phyloP scores from a whole-genome alignment of 2,329 filamentous ascomycete genomes.

The Penicillium sp. region DNA sequence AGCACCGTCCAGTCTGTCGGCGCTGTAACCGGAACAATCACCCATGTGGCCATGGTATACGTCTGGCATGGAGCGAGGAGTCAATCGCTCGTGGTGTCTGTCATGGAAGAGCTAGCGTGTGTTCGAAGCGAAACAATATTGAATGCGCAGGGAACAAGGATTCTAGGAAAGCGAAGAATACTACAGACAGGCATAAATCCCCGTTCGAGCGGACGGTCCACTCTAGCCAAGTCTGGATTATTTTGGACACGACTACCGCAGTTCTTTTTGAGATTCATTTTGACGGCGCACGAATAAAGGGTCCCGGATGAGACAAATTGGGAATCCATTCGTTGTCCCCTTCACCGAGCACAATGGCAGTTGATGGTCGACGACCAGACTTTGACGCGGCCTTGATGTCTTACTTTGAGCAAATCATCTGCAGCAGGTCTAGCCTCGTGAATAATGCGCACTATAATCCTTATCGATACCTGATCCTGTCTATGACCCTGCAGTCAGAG shows the following conservation, averaged over 20 bases:
- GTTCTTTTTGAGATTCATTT: conserved; percentile 16
- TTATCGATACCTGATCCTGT: conserved; percentile 29
- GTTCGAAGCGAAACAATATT: conserved; percentile 19
- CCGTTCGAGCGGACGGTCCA: neutral
- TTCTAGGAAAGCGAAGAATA: neutral
- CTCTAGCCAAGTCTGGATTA: conserved; percentile 7
- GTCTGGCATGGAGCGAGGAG: conserved; percentile 27
- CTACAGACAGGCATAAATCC: neutral
- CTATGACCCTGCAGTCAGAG: conserved; percentile 27
- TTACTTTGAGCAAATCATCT: conserved; percentile 27
- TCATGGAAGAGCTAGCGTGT: conserved; percentile 26
- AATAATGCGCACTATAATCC: conserved; percentile 28
- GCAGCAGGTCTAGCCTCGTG: conserved; percentile 27
- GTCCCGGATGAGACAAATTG: neutral
- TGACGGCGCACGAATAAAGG: neutral
- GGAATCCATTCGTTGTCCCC: neutral
- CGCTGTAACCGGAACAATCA: conserved; percentile 17
- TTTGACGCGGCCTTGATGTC: conserved; percentile 22
- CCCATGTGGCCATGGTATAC: conserved; percentile 21
- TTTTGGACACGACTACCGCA: conserved; percentile 11
- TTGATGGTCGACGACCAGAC: neutral
- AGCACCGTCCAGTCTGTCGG: conserved; percentile 20
- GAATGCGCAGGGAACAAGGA: conserved; percentile 1
- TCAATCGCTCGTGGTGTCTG: conserved; percentile 25
- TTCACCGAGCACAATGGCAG: conserved; percentile 4